phyloP scores from a whole-genome alignment of 305 asterid species.

The Solanum aculeatissimum region DNA sequence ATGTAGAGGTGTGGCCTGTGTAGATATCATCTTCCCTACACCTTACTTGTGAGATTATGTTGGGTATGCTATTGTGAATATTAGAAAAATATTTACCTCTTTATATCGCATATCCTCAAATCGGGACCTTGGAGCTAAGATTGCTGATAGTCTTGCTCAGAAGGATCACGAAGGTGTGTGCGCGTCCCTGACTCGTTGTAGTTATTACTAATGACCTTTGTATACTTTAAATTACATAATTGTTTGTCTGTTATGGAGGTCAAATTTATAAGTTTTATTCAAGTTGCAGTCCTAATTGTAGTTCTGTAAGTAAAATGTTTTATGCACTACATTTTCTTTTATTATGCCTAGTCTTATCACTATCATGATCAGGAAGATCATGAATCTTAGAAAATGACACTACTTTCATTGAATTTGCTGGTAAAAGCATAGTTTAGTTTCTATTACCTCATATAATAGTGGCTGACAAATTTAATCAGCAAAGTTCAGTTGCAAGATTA shows the following conservation, averaged over 20 bases:
- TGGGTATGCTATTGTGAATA: too few relatives aligned
- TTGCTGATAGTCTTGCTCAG: conserved; percentile 56
- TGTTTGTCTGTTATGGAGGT: neutral
- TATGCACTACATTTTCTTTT: neutral
- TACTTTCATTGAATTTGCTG: neutral
- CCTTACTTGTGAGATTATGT: too few relatives aligned
- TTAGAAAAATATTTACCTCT: too few relatives aligned
- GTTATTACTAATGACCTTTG: neutral
- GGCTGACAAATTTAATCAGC: neutral
- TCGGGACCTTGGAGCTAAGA: conserved; percentile 85
- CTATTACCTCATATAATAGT: neutral
- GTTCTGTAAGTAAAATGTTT: neutral
- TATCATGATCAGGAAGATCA: neutral
- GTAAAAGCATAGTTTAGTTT: neutral
- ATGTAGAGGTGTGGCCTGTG: too few relatives aligned
- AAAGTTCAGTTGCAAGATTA: neutral
- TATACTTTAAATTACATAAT: neutral
- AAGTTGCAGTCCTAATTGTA: neutral
- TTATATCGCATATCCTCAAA: too few relatives aligned
- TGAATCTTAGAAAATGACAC: neutral
- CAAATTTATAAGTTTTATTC: neutral
- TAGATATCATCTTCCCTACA: too few relatives aligned
- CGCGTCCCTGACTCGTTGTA: neutral
- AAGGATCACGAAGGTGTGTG: conserved; percentile 72
- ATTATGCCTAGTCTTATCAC: neutral